Evolutionary conservation across 2,329 filamentous ascomycete genomes (phyloP), one percentile per base, ranked within the genome.

Genomic region (Claviceps pazoutovae): DNA sequence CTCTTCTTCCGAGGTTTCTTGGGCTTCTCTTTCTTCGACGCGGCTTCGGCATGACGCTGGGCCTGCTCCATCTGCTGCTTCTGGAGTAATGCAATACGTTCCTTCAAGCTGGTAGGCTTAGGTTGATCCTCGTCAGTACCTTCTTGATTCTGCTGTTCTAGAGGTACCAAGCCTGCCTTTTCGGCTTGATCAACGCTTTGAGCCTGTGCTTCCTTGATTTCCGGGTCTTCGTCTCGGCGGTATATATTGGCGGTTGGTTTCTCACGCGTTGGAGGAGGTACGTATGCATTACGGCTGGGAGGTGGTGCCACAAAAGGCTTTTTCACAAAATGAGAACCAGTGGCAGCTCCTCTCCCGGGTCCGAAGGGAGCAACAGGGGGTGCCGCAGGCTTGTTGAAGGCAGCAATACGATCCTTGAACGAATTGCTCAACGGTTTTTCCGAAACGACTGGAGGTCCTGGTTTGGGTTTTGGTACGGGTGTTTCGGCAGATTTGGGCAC

Each of bases 291-390:
- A 58, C 88, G 85, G 66, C 89, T 95, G 0, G 93, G 93, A 17
- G 93, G 93, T 49, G 93, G 89, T 3, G 93, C 88, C 52, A 98
- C 90, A 61, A 96, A 98, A 0, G 91, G 89, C 69, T 97, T 97
- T 75, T 91, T 96, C 68, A 98, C 83, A 63, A 97, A 97, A 50
- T 76, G 76, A 56, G 76, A 75, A 47, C 77, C 72, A 53, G 79
- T 56, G 17, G 62, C 54, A 43, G 75, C 75, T 34, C 76, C 71
- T 53, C 75, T 68, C 26, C 77, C 75, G 19, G 89, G 88, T 64
- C 95, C 95, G 71, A 94, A 91, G 1, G 93, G 93, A n/a, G 88
- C 80, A 54, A 93, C 74, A 8, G 93, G 93, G 2, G 89, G 82
- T 5, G 89, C 88, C 39, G 86, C 80, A 45, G 87, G 74, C 65